phyloP scores from a whole-genome alignment of 495 filamentous ascomycete genomes.

The Annulohypoxylon moriforme region DNA sequence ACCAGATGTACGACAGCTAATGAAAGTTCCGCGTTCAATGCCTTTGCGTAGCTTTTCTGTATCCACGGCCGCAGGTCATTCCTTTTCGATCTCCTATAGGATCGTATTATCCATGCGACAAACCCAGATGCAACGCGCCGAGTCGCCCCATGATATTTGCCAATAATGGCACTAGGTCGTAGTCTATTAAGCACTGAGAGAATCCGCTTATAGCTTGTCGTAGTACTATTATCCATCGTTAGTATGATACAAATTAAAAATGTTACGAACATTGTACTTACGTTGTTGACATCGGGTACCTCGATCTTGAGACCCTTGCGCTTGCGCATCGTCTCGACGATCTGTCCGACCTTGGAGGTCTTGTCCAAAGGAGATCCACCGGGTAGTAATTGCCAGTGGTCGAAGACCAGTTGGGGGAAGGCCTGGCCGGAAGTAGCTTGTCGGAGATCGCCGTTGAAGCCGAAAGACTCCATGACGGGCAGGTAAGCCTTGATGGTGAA shows the following conservation, averaged over 20 bases:
- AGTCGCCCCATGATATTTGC: conserved; percentile 49
- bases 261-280: conserved; percentile 67
- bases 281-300: conserved; percentile 90
- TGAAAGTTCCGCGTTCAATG: conserved; percentile 45
- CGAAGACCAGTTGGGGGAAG: conserved; percentile 98
- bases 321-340: conserved; percentile 93
- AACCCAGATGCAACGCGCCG: conserved; percentile 33
- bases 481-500: conserved; percentile 99
- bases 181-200: conserved; percentile 52
- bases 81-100: conserved; percentile 42
- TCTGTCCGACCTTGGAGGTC: conserved; percentile 84
- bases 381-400: conserved; percentile 95
- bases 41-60: conserved; percentile 49
- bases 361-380: conserved; percentile 92
- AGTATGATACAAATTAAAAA: conserved; percentile 51
- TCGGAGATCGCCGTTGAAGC: conserved; percentile 98
- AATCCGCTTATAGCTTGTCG: conserved; percentile 88
- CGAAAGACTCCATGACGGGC: conserved; percentile 99
- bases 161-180: conserved; percentile 52
- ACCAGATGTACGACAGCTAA: conserved; percentile 45
- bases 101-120: conserved; percentile 43
- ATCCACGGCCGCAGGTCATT: conserved; percentile 48
- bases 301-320: conserved; percentile 99
- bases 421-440: conserved; percentile 93
- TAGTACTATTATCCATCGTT: conserved; percentile 81